A percentile compares a stretch with the other conserved stretches of the same genome.
phyloP scores from a whole-genome alignment of 441 rosid species.

The Populus hybrid region DNA sequence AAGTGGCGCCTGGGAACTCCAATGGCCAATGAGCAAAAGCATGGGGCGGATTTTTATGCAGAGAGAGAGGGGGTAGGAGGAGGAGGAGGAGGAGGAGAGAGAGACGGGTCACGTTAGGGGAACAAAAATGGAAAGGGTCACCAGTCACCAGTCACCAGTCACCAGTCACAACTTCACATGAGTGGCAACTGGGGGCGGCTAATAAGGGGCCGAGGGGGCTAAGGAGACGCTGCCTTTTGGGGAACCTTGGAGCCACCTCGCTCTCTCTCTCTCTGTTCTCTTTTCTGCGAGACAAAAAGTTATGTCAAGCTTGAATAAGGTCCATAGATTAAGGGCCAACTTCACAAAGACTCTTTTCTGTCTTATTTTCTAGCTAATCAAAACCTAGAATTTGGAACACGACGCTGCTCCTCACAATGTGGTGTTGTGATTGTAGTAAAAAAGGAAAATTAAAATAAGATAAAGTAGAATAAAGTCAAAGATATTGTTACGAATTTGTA shows the following conservation, averaged over 20 bases:
- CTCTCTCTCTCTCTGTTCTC: neutral
- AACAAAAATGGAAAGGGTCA: neutral
- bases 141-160: constrained; percentile 6
- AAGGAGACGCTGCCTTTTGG: constrained; percentile 35
- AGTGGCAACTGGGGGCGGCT: constrained; percentile 31
- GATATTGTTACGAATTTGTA: neutral
- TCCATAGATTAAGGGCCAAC: neutral
- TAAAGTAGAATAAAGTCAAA: too few relatives aligned
- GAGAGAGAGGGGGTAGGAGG: neutral
- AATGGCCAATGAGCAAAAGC: constrained; percentile 35
- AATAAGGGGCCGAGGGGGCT: constrained; percentile 20
- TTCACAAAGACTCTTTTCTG: neutral
- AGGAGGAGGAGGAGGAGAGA: too few relatives aligned
- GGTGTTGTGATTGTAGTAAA: neutral
- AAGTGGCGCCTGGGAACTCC: constrained; percentile 53
- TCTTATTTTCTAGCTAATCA: neutral
- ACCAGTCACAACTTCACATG: constrained; percentile 1
- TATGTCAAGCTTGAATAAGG: neutral
- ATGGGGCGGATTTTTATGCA: constrained; percentile 26
- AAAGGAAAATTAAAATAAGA: too few relatives aligned
- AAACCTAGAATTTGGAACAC: neutral
- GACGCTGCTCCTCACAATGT: neutral
- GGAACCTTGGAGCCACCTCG: constrained; percentile 37
- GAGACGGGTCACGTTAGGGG: neutral
- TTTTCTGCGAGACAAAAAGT: neutral